A percentile compares a stretch with the other conserved stretches of the same genome.
Evolutionary conservation across 345 rosid species (phyloP).

Genomic region (Heritiera fomes): DNA sequence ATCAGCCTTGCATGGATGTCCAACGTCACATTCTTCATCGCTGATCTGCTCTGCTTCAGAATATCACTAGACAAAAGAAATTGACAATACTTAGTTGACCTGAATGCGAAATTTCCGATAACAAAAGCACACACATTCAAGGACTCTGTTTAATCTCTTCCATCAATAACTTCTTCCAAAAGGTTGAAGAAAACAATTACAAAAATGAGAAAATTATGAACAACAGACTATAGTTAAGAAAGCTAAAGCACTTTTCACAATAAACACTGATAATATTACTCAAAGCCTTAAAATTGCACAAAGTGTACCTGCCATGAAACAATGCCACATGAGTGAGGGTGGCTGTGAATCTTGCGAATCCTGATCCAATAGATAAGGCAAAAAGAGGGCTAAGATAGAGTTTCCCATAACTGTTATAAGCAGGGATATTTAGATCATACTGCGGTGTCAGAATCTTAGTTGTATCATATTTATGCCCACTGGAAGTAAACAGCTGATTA

Average conservation of each 20-base stretch:
- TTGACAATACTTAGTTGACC: not conserved
- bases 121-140: not conserved
- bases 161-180: not conserved
- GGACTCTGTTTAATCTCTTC: not conserved
- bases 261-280: not conserved
- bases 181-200: not conserved
- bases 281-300: conserved; percentile 10
- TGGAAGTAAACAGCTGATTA: conserved; percentile 70
- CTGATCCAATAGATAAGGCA: conserved; percentile 97
- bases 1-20: conserved; percentile 82
- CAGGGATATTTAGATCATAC: conserved; percentile 58
- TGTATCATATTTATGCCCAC: conserved; percentile 82
- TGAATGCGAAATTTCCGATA: not conserved
- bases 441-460: conserved; percentile 72
- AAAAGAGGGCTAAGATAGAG: conserved; percentile 96
- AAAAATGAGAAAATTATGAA: not conserved
- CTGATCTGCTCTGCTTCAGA: conserved; percentile 73
- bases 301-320: conserved; percentile 82
- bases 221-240: not conserved
- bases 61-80: conserved; percentile 66
- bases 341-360: conserved; percentile 93
- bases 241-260: not conserved
- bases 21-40: conserved; percentile 65
- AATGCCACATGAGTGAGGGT: conserved; percentile 94
- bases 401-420: conserved; percentile 77